Evolutionary conservation across 257 asterid genomes (phyloP), one percentile per base, ranked within the genome.

Genomic region (Scutellaria baicalensis): DNA sequence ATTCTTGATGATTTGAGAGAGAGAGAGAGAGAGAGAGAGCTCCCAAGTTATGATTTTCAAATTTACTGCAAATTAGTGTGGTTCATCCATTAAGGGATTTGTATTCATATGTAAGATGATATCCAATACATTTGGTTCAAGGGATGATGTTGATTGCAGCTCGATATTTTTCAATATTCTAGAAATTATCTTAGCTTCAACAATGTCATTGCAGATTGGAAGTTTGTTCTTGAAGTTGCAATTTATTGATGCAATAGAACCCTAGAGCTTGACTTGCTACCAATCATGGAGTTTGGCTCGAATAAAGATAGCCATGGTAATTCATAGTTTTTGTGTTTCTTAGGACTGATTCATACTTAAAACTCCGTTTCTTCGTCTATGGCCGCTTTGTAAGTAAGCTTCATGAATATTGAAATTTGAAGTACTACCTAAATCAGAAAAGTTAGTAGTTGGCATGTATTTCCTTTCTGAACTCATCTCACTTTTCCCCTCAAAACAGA

Each of bases 211-310:
- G 72, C 68, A 60, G 81, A 43, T 72, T 72, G 64, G 12, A 8
- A 18, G 58, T 5, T 45, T 66, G 20, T 18, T 40, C 64, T 44
- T 13, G 6, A 45, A 49, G 48, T 56, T 27, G 61, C 21, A 12
- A 5, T 40, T 18, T 16, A 21, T 44, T 17, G 14, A 36, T 35
- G 43, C 8, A 7, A 42, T 31, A 68, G 27, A 48, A 59, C 5
- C 11, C 44, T 35, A 51, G 31, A 20, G 52, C 60, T 58, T 63
- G 13, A 50, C 42, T 31, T 62, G 69, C 77, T 17, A 21, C n/a
- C 57, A 16, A 33, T 45, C 39, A 76, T 76, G 78, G 84, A 79
- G 72, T 72, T 61, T 38, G 71, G 57, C 61, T 76, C 76, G 7
- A 13, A 33, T n/a, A 47, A 57, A 47, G 73, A 51, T 6, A 38